A percentile compares a stretch with the other conserved stretches of the same genome.
Conservation (phyloP, 257 asterid genomes). For the Salvia miltiorrhiza region DNA sequence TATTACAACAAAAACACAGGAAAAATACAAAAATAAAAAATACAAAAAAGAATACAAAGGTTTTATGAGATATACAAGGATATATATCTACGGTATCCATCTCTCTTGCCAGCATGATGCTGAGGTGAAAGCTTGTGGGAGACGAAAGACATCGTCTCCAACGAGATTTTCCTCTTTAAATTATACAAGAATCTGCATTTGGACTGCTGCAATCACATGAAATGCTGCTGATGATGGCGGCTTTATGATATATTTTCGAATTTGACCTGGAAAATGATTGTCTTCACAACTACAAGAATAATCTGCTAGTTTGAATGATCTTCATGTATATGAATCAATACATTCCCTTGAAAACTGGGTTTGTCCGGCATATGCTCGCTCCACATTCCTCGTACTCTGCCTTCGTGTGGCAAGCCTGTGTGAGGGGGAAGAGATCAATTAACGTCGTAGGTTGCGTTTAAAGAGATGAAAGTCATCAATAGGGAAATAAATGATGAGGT, state of each 20-base stretch:
- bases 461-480: background rate
- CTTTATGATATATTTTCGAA: background rate
- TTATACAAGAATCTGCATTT: conserved; percentile 31
- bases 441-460: background rate
- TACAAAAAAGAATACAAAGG: too few relatives aligned
- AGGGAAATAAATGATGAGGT: background rate
- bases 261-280: background rate
- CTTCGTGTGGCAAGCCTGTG: conserved; percentile 94
- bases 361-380: conserved; percentile 95
- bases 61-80: too few relatives aligned
- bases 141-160: background rate
- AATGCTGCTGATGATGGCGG: background rate
- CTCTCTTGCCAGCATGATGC: background rate
- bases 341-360: conserved; percentile 98
- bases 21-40: too few relatives aligned
- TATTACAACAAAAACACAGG: too few relatives aligned
- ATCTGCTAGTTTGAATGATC: conserved; percentile 1
- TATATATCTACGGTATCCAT: too few relatives aligned
- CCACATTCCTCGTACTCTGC: conserved; percentile 97
- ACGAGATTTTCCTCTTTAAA: conserved; percentile 19
- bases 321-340: conserved; percentile 48
- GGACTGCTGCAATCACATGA: conserved; percentile 9
- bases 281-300: background rate
- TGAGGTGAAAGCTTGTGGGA: background rate
- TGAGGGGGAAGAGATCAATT: background rate